Percentiles rank a stretch among this genome's conserved stretches.
Conservation (phyloP, 2,329 filamentous ascomycete species). For the Fusarium pseudograminearum region DNA sequence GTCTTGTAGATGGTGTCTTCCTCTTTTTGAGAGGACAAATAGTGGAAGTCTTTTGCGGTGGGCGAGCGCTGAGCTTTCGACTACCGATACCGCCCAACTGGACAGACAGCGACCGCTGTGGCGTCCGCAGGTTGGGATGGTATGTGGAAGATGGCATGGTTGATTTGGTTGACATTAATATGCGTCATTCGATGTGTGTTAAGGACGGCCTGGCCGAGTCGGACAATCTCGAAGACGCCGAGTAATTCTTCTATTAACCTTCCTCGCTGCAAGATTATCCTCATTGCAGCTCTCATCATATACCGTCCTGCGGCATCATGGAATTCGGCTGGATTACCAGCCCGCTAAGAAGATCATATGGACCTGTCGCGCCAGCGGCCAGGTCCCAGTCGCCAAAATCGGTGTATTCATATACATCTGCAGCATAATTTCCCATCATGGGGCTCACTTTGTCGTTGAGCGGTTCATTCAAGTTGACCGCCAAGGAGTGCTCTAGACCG, state of each 20-base stretch:
- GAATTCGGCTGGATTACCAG: slow-evolving; percentile 43
- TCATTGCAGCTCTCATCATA: slow-evolving; percentile 29
- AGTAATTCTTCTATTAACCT: slow-evolving; percentile 34
- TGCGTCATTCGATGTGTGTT: slow-evolving; percentile 35
- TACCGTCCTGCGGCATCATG: slow-evolving; percentile 44
- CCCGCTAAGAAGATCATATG: slow-evolving; percentile 49
- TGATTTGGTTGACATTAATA: slow-evolving; percentile 45
- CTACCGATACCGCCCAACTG: slow-evolving; percentile 39
- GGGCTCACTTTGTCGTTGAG: slow-evolving; percentile 49
- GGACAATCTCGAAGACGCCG: slow-evolving; percentile 38
- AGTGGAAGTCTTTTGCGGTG: slow-evolving; percentile 49
- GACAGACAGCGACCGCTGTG: slow-evolving; percentile 12
- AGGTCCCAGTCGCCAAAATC: slow-evolving; percentile 54
- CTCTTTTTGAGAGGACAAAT: slow-evolving; percentile 46
- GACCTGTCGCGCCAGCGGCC: slow-evolving; percentile 44
- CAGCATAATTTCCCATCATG: slow-evolving; percentile 44
- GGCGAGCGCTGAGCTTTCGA: slow-evolving; percentile 48
- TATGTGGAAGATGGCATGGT: slow-evolving; percentile 50
- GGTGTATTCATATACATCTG: slow-evolving; percentile 50
- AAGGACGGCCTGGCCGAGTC: slow-evolving; percentile 35
- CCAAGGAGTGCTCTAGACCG: slow-evolving; percentile 54
- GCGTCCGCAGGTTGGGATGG: slow-evolving; percentile 47
- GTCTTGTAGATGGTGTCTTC: slow-evolving; percentile 43
- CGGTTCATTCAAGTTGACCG: slow-evolving; percentile 52
- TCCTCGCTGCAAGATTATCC: background rate